These are phyloP conservation scores for Leucosporidium scottii DNA, from an alignment of 768 basidiomycete genomes.

Conservation along the genomic window DNA sequence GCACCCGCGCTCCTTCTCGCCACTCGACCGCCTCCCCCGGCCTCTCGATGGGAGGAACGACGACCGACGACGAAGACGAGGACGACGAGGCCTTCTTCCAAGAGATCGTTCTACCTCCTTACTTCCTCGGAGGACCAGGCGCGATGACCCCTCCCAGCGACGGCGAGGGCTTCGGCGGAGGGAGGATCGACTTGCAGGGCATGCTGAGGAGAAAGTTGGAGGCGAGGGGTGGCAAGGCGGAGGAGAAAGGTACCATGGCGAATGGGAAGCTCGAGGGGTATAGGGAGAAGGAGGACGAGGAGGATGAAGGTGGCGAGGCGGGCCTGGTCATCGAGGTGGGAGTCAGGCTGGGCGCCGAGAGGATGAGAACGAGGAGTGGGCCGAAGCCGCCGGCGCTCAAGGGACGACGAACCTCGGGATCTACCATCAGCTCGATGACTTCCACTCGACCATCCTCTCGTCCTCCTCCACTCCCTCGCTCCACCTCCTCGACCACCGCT, in stretches of 20 bases:
- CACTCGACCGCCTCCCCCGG: not conserved
- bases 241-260: not conserved
- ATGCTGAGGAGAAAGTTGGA: constrained; percentile 15
- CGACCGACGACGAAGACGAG: not conserved
- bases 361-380: constrained; percentile 19
- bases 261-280: constrained; percentile 1
- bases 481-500: not conserved
- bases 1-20: not conserved
- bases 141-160: constrained; percentile 21
- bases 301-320: constrained; percentile 11
- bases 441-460: too few relatives aligned
- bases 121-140: constrained; percentile 18
- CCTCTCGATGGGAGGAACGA: not conserved
- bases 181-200: constrained; percentile 16
- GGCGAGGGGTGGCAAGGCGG: constrained; percentile 1
- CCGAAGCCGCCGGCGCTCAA: constrained; percentile 4
- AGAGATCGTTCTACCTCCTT: constrained; percentile 23
- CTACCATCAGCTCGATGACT: not conserved
- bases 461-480: not conserved
- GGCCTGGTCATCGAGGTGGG: not conserved
- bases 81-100: constrained; percentile 30
- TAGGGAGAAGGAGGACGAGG: not conserved
- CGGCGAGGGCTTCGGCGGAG: not conserved
- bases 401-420: not conserved
- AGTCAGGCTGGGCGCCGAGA: constrained; percentile 1